phyloP scores from a whole-genome alignment of 2,329 filamentous ascomycete genomes.

The Cladophialophora carrionii region DNA sequence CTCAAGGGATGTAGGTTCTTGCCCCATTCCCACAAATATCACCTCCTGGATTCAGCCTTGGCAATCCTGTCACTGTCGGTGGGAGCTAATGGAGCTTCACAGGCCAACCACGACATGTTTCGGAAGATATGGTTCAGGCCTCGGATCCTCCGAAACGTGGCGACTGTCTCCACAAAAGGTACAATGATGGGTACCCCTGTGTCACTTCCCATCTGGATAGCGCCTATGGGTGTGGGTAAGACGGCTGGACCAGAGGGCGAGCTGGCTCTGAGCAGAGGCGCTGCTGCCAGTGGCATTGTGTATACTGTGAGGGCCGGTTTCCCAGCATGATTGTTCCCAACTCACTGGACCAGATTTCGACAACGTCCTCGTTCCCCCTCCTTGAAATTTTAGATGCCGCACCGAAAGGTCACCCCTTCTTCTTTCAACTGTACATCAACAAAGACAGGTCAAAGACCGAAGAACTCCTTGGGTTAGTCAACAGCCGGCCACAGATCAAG shows the following conservation, averaged over 20 bases:
- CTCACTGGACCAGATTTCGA: conserved; percentile 40
- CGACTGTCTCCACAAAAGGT: conserved; percentile 43
- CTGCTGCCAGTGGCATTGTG: conserved; percentile 27
- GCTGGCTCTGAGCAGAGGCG: conserved; percentile 45
- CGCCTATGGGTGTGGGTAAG: conserved; percentile 44
- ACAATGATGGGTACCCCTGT: conserved; percentile 39
- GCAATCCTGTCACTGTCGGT: background rate
- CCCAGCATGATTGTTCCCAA: background rate
- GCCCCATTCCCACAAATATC: background rate
- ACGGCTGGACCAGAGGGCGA: conserved; percentile 52
- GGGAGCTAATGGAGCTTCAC: background rate
- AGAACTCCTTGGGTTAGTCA: conserved; percentile 54
- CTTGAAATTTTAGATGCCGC: conserved; percentile 54
- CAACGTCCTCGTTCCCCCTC: conserved; percentile 63
- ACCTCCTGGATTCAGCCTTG: background rate
- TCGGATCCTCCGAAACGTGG: conserved; percentile 50
- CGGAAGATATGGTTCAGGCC: conserved; percentile 53
- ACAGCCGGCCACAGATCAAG: conserved; percentile 54
- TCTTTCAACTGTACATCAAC: conserved; percentile 66
- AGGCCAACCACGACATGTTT: conserved; percentile 41
- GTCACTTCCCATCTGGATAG: conserved; percentile 34
- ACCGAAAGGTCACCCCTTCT: conserved; percentile 29
- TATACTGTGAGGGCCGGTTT: conserved; percentile 58
- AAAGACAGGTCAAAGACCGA: conserved; percentile 59
- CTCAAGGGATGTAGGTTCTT: conserved; percentile 18